These are phyloP conservation scores for Colletotrichum graminicola DNA, from an alignment of 2,329 filamentous ascomycete species.

Conservation along the genomic window DNA sequence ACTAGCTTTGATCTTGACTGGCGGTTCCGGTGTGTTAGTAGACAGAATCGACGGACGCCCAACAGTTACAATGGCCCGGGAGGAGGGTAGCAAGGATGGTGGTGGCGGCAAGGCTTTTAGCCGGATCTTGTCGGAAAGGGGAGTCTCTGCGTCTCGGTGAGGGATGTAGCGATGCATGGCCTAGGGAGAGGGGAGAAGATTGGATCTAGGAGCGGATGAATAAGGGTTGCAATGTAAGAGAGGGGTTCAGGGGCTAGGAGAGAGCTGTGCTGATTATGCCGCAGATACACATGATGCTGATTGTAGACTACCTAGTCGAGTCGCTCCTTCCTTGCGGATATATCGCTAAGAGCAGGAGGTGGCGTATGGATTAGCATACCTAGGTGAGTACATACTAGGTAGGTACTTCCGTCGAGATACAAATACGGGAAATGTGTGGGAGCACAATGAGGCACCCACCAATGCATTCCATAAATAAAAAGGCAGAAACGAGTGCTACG, in stretches of 20 bases:
- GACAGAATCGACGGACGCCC: slow-evolving; percentile 52
- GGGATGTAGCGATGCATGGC: slow-evolving; percentile 64
- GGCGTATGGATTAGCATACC: neutral
- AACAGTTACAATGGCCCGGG: neutral
- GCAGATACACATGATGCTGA: neutral
- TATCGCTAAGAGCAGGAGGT: neutral
- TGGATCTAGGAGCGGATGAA: neutral
- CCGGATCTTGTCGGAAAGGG: slow-evolving; percentile 57
- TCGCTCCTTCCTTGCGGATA: neutral
- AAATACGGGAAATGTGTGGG: neutral
- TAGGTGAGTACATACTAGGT: neutral
- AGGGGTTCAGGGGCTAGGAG: neutral
- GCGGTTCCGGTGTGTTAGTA: slow-evolving; percentile 44
- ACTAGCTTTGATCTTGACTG: slow-evolving; percentile 71
- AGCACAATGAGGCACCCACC: neutral
- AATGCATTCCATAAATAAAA: neutral
- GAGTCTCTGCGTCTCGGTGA: slow-evolving; percentile 51
- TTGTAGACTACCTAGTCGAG: no score
- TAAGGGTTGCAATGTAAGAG: neutral
- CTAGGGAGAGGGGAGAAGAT: neutral
- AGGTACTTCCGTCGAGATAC: neutral
- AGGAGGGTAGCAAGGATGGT: neutral
- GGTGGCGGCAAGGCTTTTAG: slow-evolving; percentile 6
- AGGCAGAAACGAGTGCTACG: neutral
- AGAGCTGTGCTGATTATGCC: no score